Conservation (phyloP, 2,329 filamentous ascomycete species). For the Phyllosticta capitalensis region DNA sequence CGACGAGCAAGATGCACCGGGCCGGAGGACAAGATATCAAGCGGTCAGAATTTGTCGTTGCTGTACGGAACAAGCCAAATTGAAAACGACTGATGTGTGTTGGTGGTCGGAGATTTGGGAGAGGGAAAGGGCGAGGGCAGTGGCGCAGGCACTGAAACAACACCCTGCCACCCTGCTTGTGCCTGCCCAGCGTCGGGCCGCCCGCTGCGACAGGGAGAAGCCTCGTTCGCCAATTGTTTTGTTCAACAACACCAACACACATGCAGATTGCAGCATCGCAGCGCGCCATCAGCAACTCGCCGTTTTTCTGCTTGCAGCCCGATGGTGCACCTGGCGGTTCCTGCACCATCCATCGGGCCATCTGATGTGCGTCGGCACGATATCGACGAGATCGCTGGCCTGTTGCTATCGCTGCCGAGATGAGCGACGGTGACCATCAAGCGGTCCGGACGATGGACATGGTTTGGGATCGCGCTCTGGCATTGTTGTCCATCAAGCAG, state of each 20-base stretch:
- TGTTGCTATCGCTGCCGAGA: background rate
- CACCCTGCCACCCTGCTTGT: no score
- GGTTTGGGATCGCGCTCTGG: no score
- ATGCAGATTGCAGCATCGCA: background rate
- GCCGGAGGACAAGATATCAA: background rate
- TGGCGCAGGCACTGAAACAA: background rate
- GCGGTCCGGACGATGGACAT: no score
- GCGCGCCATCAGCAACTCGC: background rate
- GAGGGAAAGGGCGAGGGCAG: no score
- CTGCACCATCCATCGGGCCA: background rate
- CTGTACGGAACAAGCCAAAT: background rate
- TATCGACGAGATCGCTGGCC: background rate
- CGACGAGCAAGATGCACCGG: background rate
- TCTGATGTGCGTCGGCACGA: background rate
- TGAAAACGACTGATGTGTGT: background rate
- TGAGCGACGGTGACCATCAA: background rate
- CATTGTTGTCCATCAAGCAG: no score
- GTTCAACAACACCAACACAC: background rate
- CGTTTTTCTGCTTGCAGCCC: background rate
- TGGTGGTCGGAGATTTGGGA: background rate
- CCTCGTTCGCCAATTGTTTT: background rate
- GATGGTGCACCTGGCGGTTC: background rate
- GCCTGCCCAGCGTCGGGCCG: background rate
- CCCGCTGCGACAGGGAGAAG: background rate
- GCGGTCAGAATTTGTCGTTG: background rate